These are phyloP conservation scores for Fusarium poae DNA, from an alignment of 2,329 filamentous ascomycete species.

Conservation along the genomic window DNA sequence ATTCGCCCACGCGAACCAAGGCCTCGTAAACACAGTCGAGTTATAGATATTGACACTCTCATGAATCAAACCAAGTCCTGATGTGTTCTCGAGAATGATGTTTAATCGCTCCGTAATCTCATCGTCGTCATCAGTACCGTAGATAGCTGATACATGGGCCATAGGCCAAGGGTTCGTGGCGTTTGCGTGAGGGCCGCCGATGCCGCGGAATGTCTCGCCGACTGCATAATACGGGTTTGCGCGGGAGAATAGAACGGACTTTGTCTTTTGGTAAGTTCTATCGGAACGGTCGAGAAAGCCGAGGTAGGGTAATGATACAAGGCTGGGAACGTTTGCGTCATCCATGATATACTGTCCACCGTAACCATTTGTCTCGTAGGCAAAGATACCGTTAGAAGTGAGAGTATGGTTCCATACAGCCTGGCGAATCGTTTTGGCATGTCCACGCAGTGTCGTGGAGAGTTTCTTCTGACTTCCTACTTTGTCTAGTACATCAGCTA, in stretches of 20 bases:
- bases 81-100: constrained; percentile 23
- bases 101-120: constrained; percentile 13
- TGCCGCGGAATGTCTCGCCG: constrained; percentile 14
- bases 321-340: constrained; percentile 28
- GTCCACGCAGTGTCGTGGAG: background rate
- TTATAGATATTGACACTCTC: constrained; percentile 28
- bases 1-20: constrained; percentile 34
- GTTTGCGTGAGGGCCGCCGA: constrained; percentile 25
- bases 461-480: background rate
- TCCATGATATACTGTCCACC: constrained; percentile 39
- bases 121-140: constrained; percentile 8
- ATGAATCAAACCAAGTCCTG: constrained; percentile 16
- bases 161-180: constrained; percentile 30
- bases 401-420: constrained; percentile 26
- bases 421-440: constrained; percentile 14
- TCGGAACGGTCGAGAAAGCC: constrained; percentile 23
- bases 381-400: constrained; percentile 17
- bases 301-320: constrained; percentile 16
- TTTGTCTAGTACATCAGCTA: constrained; percentile 16
- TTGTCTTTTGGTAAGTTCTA: constrained; percentile 20
- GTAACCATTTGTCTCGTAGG: constrained; percentile 29
- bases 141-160: constrained; percentile 24
- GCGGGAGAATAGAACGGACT: constrained; percentile 9
- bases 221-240: constrained; percentile 26
- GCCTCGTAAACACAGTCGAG: constrained; percentile 16